Evolutionary conservation across 2,329 filamentous ascomycete species (phyloP).

Genomic region (Endocalyx cinctus): DNA sequence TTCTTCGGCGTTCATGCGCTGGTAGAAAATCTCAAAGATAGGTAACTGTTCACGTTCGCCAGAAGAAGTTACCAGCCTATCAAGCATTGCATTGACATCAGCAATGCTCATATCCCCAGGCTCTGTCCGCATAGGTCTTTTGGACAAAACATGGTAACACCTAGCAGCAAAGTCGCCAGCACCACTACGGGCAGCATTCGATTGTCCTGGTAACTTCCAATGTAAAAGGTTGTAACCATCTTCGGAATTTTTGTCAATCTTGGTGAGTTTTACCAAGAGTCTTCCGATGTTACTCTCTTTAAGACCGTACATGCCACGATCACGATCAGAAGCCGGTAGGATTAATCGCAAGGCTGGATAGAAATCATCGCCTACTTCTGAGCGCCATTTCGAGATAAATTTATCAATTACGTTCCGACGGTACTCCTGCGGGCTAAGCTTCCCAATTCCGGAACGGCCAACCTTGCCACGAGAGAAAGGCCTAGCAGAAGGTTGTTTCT

Average conservation of each 20-base stretch:
- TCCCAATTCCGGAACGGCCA: constrained; percentile 54
- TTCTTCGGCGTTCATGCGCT: constrained; percentile 88
- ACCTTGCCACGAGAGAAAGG: constrained; percentile 50
- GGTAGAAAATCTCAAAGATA: constrained; percentile 80
- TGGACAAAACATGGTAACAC: constrained; percentile 81
- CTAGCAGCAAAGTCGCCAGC: constrained; percentile 90
- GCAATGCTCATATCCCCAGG: constrained; percentile 78
- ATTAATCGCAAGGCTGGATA: constrained; percentile 91
- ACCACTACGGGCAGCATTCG: constrained; percentile 50
- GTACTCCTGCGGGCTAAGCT: constrained; percentile 69
- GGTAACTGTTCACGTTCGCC: constrained; percentile 81
- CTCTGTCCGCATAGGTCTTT: constrained; percentile 69
- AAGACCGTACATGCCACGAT: constrained; percentile 86
- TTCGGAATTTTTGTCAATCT: constrained; percentile 85
- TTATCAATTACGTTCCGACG: constrained; percentile 76
- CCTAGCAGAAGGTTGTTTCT: constrained; percentile 63
- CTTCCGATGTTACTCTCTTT: constrained; percentile 91
- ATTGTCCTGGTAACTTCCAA: constrained; percentile 84
- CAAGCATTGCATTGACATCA: constrained; percentile 83
- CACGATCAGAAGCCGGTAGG: constrained; percentile 85
- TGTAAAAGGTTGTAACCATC: constrained; percentile 82
- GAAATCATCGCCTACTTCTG: constrained; percentile 85
- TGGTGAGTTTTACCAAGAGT: constrained; percentile 85
- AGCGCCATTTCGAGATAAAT: constrained; percentile 83
- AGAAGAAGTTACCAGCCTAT: constrained; percentile 67